Conservation (phyloP, 2,329 filamentous ascomycete genomes). For the Nemania serpens region DNA sequence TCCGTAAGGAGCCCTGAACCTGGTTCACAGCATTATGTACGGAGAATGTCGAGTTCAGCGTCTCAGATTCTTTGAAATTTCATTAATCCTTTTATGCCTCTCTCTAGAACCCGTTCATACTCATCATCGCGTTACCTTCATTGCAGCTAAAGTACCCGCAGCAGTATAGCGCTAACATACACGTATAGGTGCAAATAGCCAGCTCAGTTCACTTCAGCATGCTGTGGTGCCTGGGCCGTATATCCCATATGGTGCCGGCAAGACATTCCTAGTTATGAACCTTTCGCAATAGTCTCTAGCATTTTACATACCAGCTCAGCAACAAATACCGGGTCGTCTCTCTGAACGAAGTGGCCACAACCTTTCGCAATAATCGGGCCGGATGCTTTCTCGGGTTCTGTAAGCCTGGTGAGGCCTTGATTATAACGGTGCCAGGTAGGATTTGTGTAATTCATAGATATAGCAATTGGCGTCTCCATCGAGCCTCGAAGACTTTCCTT, state of each 20-base stretch:
- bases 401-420: constrained; percentile 52
- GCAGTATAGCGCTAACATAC: too few species aligned
- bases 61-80: too few species aligned
- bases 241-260: not conserved
- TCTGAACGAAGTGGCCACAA: constrained; percentile 61
- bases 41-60: too few species aligned
- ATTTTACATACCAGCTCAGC: constrained; percentile 33
- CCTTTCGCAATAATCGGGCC: constrained; percentile 52
- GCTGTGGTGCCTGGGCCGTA: not conserved
- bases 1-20: too few species aligned
- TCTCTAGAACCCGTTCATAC: too few species aligned
- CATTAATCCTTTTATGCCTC: too few species aligned
- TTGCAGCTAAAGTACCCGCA: too few species aligned
- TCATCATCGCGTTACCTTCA: too few species aligned
- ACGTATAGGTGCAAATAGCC: too few species aligned
- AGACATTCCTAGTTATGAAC: not conserved
- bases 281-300: constrained; percentile 19
- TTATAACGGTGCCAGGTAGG: constrained; percentile 60
- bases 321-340: constrained; percentile 55
- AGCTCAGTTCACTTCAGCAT: too few species aligned
- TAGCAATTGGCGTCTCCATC: constrained; percentile 38
- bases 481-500: constrained; percentile 47
- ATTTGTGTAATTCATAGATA: constrained; percentile 57
- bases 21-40: too few species aligned
- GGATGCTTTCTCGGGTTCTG: constrained; percentile 44